Base-by-base conservation (phyloP, 208 protist species). In the Leishmania tropica region DNA sequence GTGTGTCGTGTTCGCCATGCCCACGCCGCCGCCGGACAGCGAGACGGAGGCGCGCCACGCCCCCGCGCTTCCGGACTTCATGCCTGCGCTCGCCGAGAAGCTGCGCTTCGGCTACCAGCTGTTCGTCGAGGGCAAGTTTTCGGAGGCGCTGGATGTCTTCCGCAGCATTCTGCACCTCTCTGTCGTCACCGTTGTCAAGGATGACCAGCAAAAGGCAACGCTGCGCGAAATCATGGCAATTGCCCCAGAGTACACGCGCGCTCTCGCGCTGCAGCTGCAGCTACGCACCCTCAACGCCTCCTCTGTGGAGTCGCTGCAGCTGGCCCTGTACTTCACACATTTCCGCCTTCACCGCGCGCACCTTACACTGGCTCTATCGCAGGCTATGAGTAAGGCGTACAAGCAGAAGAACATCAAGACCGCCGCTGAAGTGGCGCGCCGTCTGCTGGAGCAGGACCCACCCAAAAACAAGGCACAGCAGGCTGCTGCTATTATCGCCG, bases 281-380 rank as follows among this genome's bases (percentile, higher is more conserved):
- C 84, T 96, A 45, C 90, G 92, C 65, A 92, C 88, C 40, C 48
- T 93, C n/a, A 88, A 89, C 37, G 81, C 85, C 11, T 79, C 85
- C 73, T 89, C 85, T 6, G 76, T 74, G 28, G 86, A 96, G 68
- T 82, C 90, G 31, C 87, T 94, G 13, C 98, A 99, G 88, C 87
- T 99, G n/a, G 95, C 99, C 1, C 93, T 99, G 48, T 99, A 99
- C 86, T 99, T 99, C 80, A 99, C 99, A 40, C 96, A 99, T 93
- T 99, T 97, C 83, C 96, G 99, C 53, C 88, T 99, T 24, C 92
- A 99, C 79, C 85, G 93, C 11, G 76, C 88, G 4, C 99, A 99
- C 86, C 80, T 99, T 48, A 93, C 91, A 15, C 88, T 99, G 35
- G 86, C 89, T 51, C 88, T 99, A 4, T 90, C 97, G 19, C 97